Evolutionary conservation across 805 yeast genomes (phyloP).

Genomic region (Cyberlindnera samutprakarnensis): DNA sequence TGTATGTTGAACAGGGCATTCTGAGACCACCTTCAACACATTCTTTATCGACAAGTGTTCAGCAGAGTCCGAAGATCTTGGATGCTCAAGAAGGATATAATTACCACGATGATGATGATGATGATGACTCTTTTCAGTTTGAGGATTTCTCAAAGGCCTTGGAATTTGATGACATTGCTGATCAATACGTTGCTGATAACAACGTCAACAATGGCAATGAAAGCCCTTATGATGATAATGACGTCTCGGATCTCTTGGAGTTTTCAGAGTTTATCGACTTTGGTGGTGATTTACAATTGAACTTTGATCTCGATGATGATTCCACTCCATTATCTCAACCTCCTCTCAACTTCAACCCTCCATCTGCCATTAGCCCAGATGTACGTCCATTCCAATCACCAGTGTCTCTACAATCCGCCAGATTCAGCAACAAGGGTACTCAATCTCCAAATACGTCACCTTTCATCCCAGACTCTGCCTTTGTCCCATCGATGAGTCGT

Average conservation of each 20-base stretch:
- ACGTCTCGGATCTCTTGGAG: constrained; percentile 34
- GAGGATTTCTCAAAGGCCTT: constrained; percentile 20
- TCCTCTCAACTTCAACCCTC: constrained; percentile 11
- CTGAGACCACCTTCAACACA: constrained; percentile 7
- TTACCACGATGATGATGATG: constrained; percentile 7
- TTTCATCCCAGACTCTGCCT: constrained; percentile 15
- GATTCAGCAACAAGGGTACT: constrained; percentile 1
- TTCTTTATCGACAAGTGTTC: constrained; percentile 7
- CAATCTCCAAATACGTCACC: constrained; percentile 14
- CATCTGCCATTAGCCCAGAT: constrained; percentile 3
- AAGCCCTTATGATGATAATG: constrained; percentile 24
- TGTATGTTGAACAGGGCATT: constrained; percentile 30
- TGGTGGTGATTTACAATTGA: constrained; percentile 34
- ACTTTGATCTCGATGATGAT: constrained; percentile 21
- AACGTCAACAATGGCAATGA: constrained; percentile 6
- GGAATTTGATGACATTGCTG: constrained; percentile 13
- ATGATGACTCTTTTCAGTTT: constrained; percentile 20
- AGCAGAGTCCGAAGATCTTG: constrained; percentile 6
- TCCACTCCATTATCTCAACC: constrained; percentile 12
- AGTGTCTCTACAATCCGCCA: constrained; percentile 5
- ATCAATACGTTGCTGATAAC: too few species aligned
- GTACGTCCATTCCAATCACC: constrained; percentile 1
- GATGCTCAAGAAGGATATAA: constrained; percentile 7
- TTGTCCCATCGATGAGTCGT: constrained; percentile 17
- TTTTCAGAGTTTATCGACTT: constrained; percentile 39